These are phyloP conservation scores for Russula sp. DNA, from an alignment of 768 basidiomycete genomes.

Conservation along the genomic window DNA sequence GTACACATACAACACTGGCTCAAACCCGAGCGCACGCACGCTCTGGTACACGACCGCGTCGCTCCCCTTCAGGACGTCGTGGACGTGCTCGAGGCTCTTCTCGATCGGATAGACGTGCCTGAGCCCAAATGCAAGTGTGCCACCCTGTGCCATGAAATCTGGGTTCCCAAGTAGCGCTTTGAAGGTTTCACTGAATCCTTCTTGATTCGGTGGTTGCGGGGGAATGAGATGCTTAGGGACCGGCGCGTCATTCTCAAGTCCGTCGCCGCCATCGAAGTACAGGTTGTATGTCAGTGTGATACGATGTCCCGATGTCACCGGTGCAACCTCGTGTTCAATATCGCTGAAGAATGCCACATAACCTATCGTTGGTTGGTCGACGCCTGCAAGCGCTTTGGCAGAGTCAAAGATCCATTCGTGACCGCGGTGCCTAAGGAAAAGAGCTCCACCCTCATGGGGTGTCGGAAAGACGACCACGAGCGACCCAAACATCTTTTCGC, in stretches of 20 bases:
- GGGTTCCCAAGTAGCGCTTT: neutral
- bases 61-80: neutral
- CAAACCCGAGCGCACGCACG: neutral
- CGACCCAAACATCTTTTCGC: too few species aligned
- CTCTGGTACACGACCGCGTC: neutral
- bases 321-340: too few species aligned
- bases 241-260: neutral
- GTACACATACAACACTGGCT: conserved; percentile 6
- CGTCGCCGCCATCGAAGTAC: conserved; percentile 29
- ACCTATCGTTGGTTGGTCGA: conserved; percentile 20
- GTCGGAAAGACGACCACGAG: conserved; percentile 28
- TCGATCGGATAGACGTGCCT: neutral
- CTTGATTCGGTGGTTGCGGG: neutral
- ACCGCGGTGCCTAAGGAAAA: conserved; percentile 34
- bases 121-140: neutral
- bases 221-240: neutral
- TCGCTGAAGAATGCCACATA: too few species aligned
- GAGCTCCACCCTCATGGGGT: conserved; percentile 44
- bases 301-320: conserved; percentile 36
- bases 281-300: conserved; percentile 45
- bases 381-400: too few species aligned
- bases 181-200: conserved; percentile 13
- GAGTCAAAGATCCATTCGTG: too few species aligned
- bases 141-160: neutral
- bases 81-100: neutral